A percentile compares a stretch with the other conserved stretches of the same genome.
Evolutionary conservation across 306 rosid species (phyloP).

Genomic region (Cotoneaster glaucophyllus): DNA sequence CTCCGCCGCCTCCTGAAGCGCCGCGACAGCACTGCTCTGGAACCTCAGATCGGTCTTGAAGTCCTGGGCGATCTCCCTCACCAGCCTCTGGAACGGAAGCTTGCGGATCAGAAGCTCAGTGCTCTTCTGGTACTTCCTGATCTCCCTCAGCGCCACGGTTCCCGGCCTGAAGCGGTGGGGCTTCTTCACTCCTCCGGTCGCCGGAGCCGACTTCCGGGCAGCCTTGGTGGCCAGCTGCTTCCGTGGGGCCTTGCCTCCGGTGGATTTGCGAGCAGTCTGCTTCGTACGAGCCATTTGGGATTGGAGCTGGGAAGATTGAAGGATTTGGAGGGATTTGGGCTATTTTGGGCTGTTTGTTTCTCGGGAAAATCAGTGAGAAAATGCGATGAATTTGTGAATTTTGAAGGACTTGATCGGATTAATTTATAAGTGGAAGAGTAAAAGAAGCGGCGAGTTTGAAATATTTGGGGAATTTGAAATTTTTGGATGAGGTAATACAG

Average conservation of each 20-base stretch:
- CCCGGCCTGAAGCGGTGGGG: neutral
- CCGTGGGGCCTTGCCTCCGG: neutral
- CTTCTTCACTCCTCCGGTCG: slow-evolving; percentile 19
- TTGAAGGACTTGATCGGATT: neutral
- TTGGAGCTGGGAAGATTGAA: neutral
- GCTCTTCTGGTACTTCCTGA: neutral
- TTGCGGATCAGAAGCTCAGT: neutral
- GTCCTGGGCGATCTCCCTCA: slow-evolving; percentile 28
- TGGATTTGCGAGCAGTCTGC: neutral
- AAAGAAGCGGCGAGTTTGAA: neutral
- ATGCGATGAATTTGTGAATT: neutral
- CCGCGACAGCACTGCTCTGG: neutral
- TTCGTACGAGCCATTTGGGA: slow-evolving; percentile 16
- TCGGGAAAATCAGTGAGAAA: neutral
- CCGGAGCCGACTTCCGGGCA: slow-evolving; percentile 25
- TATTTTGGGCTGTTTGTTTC: neutral
- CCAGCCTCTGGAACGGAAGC: slow-evolving; percentile 16
- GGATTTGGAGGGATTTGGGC: neutral
- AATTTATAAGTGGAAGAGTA: neutral
- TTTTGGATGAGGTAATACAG: neutral
- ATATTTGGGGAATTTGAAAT: neutral
- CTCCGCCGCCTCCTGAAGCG: slow-evolving; percentile 16
- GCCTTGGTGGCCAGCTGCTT: slow-evolving; percentile 15
- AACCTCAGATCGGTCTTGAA: slow-evolving; percentile 29
- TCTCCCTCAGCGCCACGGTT: neutral